Base-by-base conservation (phyloP, 2,329 filamentous ascomycete species). In the Colletotrichum navitas region DNA sequence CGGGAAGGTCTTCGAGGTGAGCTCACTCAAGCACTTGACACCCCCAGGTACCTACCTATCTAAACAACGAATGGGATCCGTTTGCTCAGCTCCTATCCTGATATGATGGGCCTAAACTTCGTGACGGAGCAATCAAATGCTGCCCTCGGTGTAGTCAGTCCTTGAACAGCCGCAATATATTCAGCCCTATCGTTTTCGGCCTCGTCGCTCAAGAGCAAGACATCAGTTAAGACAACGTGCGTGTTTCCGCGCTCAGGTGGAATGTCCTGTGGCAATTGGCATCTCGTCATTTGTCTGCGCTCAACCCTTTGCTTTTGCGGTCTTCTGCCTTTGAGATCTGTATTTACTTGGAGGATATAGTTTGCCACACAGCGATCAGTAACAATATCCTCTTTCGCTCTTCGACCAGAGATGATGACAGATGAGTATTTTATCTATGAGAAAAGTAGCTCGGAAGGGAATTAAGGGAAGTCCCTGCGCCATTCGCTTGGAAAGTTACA, bases 21-120 rank as follows among this genome's bases (percentile, higher is more conserved):
- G 49, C 49, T 63, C 61, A 39, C 49, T 63, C 14, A 55, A 43
- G 60, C n/a, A 52, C 21, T 60, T n/a, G 41, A 45, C 3, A 45
- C 43, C 21, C n/a, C 21, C n/a, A 12, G 29, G 32, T 18, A 21
- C 43, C 21, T 43, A 43, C 21, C 43, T n/a, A 29, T 14, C 11
- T 3, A 21, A 24, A n/a, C 4, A 12, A 32, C 29, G 10, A n/a
- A 34, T n/a, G 52, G 16, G 21, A 10, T 18, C 7, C 36, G 21
- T 14, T n/a, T 34, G 32, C 21, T 55, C 21, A 10, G 21, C 52
- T 55, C 21, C 21, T 54, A 4, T 21, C 24, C 51, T n/a, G 29
- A 4, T 34, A 24, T 51, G 3, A 7, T 55, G 18, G 21, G 8
- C n/a, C 8, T 5, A 36, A n/a, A 11, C 10, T 3, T 36, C 3